phyloP scores from a whole-genome alignment of 768 basidiomycete genomes.

The Exidia glandulosa region DNA sequence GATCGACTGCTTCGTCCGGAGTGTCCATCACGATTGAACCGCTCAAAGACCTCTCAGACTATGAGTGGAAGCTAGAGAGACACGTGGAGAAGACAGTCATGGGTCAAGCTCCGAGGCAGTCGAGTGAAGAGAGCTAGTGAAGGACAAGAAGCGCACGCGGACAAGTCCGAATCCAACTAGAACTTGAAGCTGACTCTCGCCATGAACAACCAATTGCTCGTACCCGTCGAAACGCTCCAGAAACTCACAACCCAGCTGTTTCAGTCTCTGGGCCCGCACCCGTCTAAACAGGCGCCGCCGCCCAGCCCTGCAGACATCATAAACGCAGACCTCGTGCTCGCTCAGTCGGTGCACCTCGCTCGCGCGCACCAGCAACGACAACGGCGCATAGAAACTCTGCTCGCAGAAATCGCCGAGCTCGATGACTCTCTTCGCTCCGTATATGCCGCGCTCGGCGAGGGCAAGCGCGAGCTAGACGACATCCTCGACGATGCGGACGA shows the following conservation, averaged over 20 bases:
- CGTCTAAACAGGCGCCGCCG: slow-evolving; percentile 50
- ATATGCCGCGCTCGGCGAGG: slow-evolving; percentile 51
- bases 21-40: too few relatives aligned
- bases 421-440: slow-evolving; percentile 60
- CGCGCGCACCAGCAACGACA: slow-evolving; percentile 69
- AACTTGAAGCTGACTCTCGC: slow-evolving; percentile 16
- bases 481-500: slow-evolving; percentile 69
- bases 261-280: slow-evolving; percentile 57
- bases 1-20: too few relatives aligned
- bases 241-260: slow-evolving; percentile 58
- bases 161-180: too few relatives aligned
- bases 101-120: too few relatives aligned
- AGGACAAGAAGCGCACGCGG: too few relatives aligned
- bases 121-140: too few relatives aligned
- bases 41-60: too few relatives aligned
- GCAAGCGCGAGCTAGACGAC: slow-evolving; percentile 56
- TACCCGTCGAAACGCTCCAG: slow-evolving; percentile 52
- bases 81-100: too few relatives aligned
- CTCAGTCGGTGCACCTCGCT: slow-evolving; percentile 51
- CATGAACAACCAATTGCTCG: slow-evolving; percentile 52
- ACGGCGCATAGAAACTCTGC: slow-evolving; percentile 57
- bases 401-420: slow-evolving; percentile 56
- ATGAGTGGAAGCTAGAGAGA: too few relatives aligned
- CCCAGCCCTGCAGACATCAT: slow-evolving; percentile 50
- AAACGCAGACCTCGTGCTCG: slow-evolving; percentile 51